Evolutionary conservation across 2,329 filamentous ascomycete genomes (phyloP), one percentile per base, ranked within the genome.

Genomic region (Penicillium psychrosexuale): DNA sequence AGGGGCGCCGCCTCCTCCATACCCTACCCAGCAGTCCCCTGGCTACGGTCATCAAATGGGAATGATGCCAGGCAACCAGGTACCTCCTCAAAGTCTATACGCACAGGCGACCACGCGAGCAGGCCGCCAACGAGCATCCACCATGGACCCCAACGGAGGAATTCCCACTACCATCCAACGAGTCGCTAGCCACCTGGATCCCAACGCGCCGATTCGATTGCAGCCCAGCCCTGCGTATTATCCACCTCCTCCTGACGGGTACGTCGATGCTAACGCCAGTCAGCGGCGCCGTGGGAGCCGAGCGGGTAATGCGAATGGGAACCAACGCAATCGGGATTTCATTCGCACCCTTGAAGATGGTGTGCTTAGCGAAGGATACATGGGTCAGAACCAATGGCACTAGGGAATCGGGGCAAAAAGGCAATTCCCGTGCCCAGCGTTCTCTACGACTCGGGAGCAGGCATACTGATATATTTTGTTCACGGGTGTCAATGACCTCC

Each of bases 181-280:
- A 64, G 94, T 99, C 22, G 94, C 94, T 39, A 96, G 91, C 70
- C 93, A 97, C 73, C 83, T 99, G 42, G 94, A 99, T 69, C 94
- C 94, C 1, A 97, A 86, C 65, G 90, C 92, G 57, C 94, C 94
- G 0, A 97, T 99, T 66, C 85, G 94, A 47, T 76, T 97, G 53
- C 94, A 99, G 70, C 94, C 94, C 2, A 97, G 91, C 65, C 94
- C 94, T 5, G 94, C 94, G 1, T 99, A 99, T 74, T 99, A 97
- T 66, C 94, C 94, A 11, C 94, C 94, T 19, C 90, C 93, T 2
- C 86, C 89, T 7, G 93, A 97, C 61, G 90, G 91, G 9, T 86
- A 90, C 65, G 82, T 84, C 8, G 84, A 89, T 57, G 82, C 86
- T 46, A 83, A 82, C 55, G 78, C 80, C n/a, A 84, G 77, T 74